Evolutionary conservation across 306 rosid genomes (phyloP), one percentile per base, ranked within the genome.

Genomic region (Gastrolobium bilobum): DNA sequence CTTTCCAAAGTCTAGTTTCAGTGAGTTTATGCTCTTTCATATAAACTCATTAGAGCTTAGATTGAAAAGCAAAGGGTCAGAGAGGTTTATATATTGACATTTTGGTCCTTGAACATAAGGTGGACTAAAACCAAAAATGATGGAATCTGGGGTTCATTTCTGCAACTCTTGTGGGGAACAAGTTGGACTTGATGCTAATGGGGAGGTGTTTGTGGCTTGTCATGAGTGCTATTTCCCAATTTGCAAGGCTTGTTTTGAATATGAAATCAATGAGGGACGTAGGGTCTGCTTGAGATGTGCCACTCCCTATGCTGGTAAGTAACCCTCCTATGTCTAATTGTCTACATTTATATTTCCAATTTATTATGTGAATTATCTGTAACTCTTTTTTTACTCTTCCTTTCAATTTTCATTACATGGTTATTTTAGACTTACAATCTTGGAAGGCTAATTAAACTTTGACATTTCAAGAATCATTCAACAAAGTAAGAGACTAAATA

Each of bases 141-240:
- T 95, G 98, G 92, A 90, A 44, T 85, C 99, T 52, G 92, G 84
- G 74, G 83, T 83, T 85, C 97, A 89, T 47, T 38, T 84, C 10
- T 95, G 99, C 92, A 85, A 84, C 78, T 86, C 90, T 34, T 95
- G 99, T 44, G 98, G 99, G 73, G 98, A 90, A 52, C 90, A 84
- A 76, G 87, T 94, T 5, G 97, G 93, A 14, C 3, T 81, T 80
- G 90, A 90, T 81, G 90, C 88, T 74, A 91, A 88, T 83, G 97
- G 93, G 3, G 93, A 95, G 62, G 82, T 84, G 58, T 93, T 95
- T 71, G 91, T 93, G 83, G 97, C 92, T 42, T 95, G 99, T 76
- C 97, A 91, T 56, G 93, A 84, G 20, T 95, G 99, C 66, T 85
- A 81, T 71, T 91, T 87, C 77, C 96, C 96, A 10, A 81, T 95